Base-by-base conservation (phyloP, 2,329 filamentous ascomycete genomes). In the Davidsoniella virescens region DNA sequence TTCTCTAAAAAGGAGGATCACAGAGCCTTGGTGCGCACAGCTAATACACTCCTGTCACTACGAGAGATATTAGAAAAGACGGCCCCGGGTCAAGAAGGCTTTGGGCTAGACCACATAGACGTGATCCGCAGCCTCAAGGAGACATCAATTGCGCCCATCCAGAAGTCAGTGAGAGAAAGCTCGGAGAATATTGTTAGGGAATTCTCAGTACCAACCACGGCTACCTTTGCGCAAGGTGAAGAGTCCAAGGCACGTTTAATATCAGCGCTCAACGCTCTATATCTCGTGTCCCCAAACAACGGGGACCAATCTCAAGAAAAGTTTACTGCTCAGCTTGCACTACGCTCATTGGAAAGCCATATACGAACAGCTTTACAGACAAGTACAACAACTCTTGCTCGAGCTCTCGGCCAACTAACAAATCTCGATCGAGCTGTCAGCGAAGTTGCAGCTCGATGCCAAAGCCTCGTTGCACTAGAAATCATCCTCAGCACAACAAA, bases 391-490 rank as follows among this genome's bases (percentile, higher is more conserved):
- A 74, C 80, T 0, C 70, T 98, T 8, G 72, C 83, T 1, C 73
- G 87, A 18, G 81, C 85, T 0, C 71, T 98, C 14, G 80, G 82
- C 3, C 84, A 86, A 52, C 71, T 96, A 2, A 85, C 90, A 0
- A 82, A 76, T 0, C 72, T 96, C 26, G 88, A 96, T 44, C 76
- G 86, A 47, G 83, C 87, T 0, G 71, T 96, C 1, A 70, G 77
- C 14, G 92, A 96, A 59, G 78, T 94, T 18, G 84, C 84, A 5
- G 78, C 81, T 4, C 75, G 85, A 43, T 95, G 90, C 61, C 88
- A 94, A 62, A 94, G 93, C 59, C 78, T 96, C 38, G 79, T 94
- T n/a, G 86, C 87, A 0, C 69, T 96, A 2, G 87, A 94, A 66
- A 69, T 79, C 1, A 74, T 95, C 2, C 76, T 96, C 5, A 76